Conservation (phyloP, 2,329 filamentous ascomycete genomes). For the Achaetomium macrosporum region DNA sequence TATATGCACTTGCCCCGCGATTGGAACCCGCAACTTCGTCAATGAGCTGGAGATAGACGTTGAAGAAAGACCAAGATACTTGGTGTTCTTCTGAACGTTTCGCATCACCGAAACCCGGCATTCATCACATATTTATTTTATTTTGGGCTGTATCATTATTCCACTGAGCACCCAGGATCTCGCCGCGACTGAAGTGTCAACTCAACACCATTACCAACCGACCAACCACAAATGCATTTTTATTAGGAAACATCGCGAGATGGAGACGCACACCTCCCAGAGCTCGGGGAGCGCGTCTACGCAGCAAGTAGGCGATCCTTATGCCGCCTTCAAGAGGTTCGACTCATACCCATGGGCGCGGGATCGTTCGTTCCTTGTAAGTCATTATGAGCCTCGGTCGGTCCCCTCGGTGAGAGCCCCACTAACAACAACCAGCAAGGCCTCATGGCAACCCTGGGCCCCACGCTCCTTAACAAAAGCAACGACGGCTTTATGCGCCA, state of each 20-base stretch:
- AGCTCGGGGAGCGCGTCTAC: not conserved
- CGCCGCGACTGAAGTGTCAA: no score
- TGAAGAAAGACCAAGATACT: no score
- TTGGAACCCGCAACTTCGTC: no score
- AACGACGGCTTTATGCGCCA: slow-evolving; percentile 17
- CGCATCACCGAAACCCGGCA: not conserved
- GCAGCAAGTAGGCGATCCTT: not conserved
- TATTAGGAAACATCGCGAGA: slow-evolving; percentile 5
- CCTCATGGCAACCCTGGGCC: slow-evolving; percentile 23
- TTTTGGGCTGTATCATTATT: not conserved
- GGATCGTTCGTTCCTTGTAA: slow-evolving; percentile 62
- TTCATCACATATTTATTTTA: not conserved
- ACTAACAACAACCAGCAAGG: slow-evolving; percentile 21
- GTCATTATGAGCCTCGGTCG: slow-evolving; percentile 1
- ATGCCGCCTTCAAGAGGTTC: slow-evolving; percentile 52
- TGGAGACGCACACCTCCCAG: slow-evolving; percentile 1
- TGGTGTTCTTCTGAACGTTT: no score
- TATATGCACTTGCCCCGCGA: no score
- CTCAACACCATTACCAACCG: no score
- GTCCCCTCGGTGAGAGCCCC: not conserved
- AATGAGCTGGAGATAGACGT: no score
- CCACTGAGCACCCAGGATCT: not conserved
- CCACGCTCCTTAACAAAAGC: slow-evolving; percentile 9
- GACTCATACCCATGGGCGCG: slow-evolving; percentile 62
- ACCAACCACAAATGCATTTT: not conserved